Conservation (phyloP, 2,329 filamentous ascomycete genomes). For the Cryphonectria naterciae region DNA sequence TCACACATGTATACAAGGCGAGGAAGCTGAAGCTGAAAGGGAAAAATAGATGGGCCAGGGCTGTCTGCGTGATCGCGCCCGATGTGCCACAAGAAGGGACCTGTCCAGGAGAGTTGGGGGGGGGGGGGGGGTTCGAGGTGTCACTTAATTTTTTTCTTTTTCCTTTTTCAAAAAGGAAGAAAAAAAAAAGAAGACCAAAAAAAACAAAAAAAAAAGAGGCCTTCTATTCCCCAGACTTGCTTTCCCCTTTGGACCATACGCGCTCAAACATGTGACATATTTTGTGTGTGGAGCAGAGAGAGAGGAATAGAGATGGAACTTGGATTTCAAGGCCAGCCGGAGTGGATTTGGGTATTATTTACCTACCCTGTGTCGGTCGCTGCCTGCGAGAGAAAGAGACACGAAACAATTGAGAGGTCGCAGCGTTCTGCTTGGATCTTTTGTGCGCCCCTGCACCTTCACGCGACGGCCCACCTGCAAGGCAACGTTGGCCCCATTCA, state of each 20-base stretch:
- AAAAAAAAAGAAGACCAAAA: no score
- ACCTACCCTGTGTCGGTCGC: neutral
- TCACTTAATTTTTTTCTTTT: neutral
- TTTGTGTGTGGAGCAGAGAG: neutral
- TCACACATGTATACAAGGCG: constrained; percentile 1
- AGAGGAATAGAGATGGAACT: neutral
- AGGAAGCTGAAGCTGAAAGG: constrained; percentile 14
- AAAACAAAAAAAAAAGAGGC: neutral
- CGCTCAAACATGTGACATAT: neutral
- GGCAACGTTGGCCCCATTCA: neutral
- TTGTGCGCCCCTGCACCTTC: constrained; percentile 8
- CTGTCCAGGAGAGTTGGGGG: no score
- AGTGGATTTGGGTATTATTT: neutral
- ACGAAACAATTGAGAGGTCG: constrained; percentile 7
- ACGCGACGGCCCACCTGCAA: neutral
- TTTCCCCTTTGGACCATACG: neutral
- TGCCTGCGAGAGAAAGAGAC: constrained; percentile 5
- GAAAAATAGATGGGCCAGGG: neutral
- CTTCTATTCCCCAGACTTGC: neutral
- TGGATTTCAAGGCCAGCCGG: constrained; percentile 1
- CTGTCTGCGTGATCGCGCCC: constrained; percentile 19
- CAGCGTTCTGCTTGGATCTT: constrained; percentile 13
- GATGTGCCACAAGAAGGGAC: constrained; percentile 14
- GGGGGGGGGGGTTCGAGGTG: no score
- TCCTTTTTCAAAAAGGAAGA: no score